Percentiles rank a stretch among this genome's conserved stretches.
These are phyloP conservation scores for Yarrowia porcina DNA, from an alignment of 805 yeast species.

Conservation along the genomic window DNA sequence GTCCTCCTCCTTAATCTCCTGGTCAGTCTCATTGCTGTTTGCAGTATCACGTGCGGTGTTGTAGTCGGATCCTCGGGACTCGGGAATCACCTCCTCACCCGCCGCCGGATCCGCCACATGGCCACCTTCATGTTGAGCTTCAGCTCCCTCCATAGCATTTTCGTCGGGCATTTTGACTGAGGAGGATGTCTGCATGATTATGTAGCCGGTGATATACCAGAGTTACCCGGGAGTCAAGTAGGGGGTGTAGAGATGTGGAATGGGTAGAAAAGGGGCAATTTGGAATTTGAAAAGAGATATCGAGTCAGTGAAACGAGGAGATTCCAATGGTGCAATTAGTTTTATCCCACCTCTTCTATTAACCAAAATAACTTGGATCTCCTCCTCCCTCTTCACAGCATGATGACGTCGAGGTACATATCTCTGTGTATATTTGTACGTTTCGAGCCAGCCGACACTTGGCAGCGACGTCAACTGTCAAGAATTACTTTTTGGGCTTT, in stretches of 20 bases:
- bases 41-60: no score
- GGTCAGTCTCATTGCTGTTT: no score
- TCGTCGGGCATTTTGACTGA: constrained; percentile 6
- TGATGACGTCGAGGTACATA: background rate
- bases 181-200: constrained; percentile 14
- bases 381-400: background rate
- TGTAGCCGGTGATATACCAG: constrained; percentile 4
- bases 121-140: constrained; percentile 21
- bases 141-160: constrained; percentile 23
- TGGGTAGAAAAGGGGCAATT: background rate
- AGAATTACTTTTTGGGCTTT: background rate
- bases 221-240: background rate
- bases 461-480: background rate
- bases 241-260: background rate
- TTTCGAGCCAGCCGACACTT: constrained; percentile 6
- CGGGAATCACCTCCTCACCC: background rate
- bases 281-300: background rate
- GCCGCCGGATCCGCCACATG: background rate
- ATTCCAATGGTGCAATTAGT: background rate
- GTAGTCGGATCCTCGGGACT: background rate
- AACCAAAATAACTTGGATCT: no score
- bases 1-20: constrained; percentile 10
- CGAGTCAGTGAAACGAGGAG: background rate
- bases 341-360: background rate
- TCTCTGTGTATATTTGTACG: background rate